Conservation (phyloP, 257 asterid species). For the Jacaranda copaia region DNA sequence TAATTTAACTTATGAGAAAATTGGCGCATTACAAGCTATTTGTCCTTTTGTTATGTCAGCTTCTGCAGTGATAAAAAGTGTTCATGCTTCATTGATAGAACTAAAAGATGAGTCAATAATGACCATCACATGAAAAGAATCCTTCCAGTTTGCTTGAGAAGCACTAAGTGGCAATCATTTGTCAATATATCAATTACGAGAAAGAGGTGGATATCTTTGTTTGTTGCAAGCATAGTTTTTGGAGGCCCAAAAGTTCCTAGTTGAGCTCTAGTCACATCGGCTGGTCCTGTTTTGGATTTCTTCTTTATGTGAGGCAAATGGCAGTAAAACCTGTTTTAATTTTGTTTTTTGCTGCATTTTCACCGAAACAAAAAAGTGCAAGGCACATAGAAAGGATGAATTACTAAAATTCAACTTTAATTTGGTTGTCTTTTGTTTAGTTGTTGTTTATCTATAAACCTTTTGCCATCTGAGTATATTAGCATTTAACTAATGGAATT, state of each 20-base stretch:
- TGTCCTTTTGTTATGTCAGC: not conserved
- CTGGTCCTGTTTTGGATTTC: no score
- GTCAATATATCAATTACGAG: not conserved
- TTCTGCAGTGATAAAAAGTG: not conserved
- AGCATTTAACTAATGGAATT: no score
- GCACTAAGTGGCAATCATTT: not conserved
- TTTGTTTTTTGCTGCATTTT: no score
- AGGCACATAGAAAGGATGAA: no score
- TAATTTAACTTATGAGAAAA: no score
- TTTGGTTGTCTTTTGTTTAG: no score
- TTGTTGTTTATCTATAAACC: no score
- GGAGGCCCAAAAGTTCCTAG: not conserved
- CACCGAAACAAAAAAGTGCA: no score
- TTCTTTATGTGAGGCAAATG: no score
- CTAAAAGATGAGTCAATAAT: not conserved
- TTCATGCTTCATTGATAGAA: not conserved
- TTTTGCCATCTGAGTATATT: no score
- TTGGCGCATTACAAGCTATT: not conserved
- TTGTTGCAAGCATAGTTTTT: constrained; percentile 14
- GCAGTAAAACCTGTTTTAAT: no score
- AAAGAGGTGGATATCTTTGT: not conserved
- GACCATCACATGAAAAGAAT: constrained; percentile 1
- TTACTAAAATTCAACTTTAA: no score
- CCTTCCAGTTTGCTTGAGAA: not conserved
- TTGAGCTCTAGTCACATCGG: not conserved